Evolutionary conservation across 768 basidiomycete genomes (phyloP), one percentile per base, ranked within the genome.

Genomic region (Tricholoma matsutake): DNA sequence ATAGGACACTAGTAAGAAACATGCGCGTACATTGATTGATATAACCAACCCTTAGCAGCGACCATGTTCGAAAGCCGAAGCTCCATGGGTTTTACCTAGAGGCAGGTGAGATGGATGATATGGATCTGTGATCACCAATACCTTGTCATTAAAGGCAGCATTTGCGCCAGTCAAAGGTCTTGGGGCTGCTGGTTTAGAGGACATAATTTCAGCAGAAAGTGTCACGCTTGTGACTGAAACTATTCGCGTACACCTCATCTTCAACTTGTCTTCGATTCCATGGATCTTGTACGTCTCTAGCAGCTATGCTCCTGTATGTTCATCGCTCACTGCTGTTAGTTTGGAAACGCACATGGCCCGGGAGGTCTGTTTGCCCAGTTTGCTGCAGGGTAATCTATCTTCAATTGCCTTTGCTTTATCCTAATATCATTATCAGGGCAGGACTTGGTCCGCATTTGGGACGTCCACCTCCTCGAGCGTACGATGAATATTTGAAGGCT

Each of bases 11-110:
- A 51, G 37, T 55, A 6, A 70, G 54, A 55, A 25, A 58, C 13
- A 35, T 60, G 34, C 45, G 20, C 29, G 41, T 39, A 54, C 35
- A 58, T 47, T 37, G 29, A 55, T n/a, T 29, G 13, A 32, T 45
- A 6, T 4, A 35, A 74, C 76, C n/a, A 58, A 88, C 93, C 93
- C 82, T 98, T 98, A 25, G 96, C 96, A 45, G 96, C 96, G 63
- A 96, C 89, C 92, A 99, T 88, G 75, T 98, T 99, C 55, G 94
- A 96, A 76, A 96, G 78, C 65, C 96, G 89, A 65, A 98, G 88
- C 76, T 99, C 96, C 89, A 96, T 98, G 16, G 96, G 95, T 77
- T 99, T 98, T 64, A 94, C 92, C 93, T 97, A 65, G 25, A 18
- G 29, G n/a, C n/a, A 32, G 51, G 16, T 32, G 8, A 53, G 51